These are phyloP conservation scores for Ascoidea asiatica DNA, from an alignment of 805 yeast genomes.

Conservation along the genomic window DNA sequence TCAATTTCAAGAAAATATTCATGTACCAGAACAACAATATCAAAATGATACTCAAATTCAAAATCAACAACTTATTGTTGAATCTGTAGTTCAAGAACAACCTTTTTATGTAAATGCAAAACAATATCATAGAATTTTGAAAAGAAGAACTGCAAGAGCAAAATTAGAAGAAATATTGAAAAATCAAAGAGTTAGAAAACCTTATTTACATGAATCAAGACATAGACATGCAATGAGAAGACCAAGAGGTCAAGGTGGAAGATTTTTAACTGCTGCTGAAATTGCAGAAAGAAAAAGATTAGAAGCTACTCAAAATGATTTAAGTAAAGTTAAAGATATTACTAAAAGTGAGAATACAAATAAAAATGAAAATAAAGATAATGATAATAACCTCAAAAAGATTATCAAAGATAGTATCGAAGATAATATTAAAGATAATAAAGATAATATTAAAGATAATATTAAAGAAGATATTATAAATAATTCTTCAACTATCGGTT, in stretches of 20 bases:
- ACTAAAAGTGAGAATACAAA: too few species aligned
- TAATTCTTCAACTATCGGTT: too few species aligned
- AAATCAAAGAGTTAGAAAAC: slow-evolving; percentile 81
- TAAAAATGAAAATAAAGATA: too few species aligned
- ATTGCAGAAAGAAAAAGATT: slow-evolving; percentile 46
- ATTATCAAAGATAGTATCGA: background rate
- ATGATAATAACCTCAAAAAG: too few species aligned
- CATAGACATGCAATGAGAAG: slow-evolving; percentile 99
- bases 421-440: background rate
- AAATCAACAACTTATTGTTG: too few species aligned
- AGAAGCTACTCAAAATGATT: too few species aligned
- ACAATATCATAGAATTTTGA: slow-evolving; percentile 89
- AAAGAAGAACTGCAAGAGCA: slow-evolving; percentile 88
- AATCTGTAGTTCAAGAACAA: slow-evolving; percentile 45
- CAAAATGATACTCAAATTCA: too few species aligned
- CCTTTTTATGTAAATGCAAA: slow-evolving; percentile 97
- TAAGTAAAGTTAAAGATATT: too few species aligned
- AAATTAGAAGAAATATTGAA: slow-evolving; percentile 79
- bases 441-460: too few species aligned
- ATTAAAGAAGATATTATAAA: background rate
- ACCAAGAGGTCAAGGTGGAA: slow-evolving; percentile 98
- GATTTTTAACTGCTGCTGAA: slow-evolving; percentile 89
- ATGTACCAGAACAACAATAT: too few species aligned
- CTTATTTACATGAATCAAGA: slow-evolving; percentile 90
- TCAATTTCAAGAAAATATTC: too few species aligned